Conservation (phyloP, 495 filamentous ascomycete genomes). For the Trichodelitschia bisporula region DNA sequence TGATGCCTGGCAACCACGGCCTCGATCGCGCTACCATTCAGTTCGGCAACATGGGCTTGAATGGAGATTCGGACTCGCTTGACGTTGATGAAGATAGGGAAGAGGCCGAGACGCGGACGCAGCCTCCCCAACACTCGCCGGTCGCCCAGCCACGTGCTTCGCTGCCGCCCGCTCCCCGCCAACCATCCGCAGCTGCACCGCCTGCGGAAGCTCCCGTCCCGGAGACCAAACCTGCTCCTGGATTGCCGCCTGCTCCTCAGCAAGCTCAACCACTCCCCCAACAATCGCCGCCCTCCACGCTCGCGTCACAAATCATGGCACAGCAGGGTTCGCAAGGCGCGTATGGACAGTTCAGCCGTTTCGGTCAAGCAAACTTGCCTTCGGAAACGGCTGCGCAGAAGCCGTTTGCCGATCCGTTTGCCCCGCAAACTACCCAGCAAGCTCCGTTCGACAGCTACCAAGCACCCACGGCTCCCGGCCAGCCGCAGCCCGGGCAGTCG, state of each 20-base stretch:
- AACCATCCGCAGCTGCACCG: slow-evolving; percentile 8
- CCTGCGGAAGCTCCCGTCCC: slow-evolving; percentile 9
- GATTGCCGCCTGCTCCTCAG: slow-evolving; percentile 18
- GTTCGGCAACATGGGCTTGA: slow-evolving; percentile 87
- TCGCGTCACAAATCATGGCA: slow-evolving; percentile 21
- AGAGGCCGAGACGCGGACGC: slow-evolving; percentile 80
- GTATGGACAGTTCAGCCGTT: slow-evolving; percentile 46
- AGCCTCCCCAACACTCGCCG: slow-evolving; percentile 85
- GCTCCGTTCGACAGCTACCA: slow-evolving; percentile 33
- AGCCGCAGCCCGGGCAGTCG: slow-evolving; percentile 15
- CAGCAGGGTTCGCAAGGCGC: slow-evolving; percentile 13
- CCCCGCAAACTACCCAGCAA: slow-evolving; percentile 35
- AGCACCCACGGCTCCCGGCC: slow-evolving; percentile 4
- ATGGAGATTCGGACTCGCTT: slow-evolving; percentile 41
- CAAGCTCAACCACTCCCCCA: slow-evolving; percentile 31
- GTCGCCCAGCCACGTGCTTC: slow-evolving; percentile 71
- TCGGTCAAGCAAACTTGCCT: slow-evolving; percentile 25
- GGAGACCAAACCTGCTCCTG: slow-evolving; percentile 22
- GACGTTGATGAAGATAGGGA: slow-evolving; percentile 89
- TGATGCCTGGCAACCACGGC: slow-evolving; percentile 96
- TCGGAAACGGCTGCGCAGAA: slow-evolving; percentile 50
- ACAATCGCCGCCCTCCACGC: slow-evolving; percentile 18
- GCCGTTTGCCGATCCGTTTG: slow-evolving; percentile 65
- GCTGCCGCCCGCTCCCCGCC: slow-evolving; percentile 45
- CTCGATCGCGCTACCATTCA: slow-evolving; percentile 88